These are phyloP conservation scores for Exophiala spinifera DNA, from an alignment of 2,329 filamentous ascomycete species.

Conservation along the genomic window DNA sequence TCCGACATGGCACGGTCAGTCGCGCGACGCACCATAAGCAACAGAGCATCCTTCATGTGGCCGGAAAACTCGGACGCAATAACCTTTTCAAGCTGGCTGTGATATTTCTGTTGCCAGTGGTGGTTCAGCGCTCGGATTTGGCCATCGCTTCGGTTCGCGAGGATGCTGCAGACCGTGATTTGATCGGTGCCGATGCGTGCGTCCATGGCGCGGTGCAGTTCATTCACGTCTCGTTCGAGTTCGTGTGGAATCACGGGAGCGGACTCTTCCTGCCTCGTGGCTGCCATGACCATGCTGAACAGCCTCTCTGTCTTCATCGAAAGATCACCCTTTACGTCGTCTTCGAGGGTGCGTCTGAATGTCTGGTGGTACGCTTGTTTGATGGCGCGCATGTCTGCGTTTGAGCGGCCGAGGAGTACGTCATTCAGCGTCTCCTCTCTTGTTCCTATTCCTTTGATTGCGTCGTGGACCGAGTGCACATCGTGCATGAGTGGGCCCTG, in stretches of 20 bases:
- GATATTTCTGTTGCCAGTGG: slow-evolving; percentile 71
- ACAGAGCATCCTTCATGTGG: slow-evolving; percentile 83
- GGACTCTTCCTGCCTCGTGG: slow-evolving; percentile 72
- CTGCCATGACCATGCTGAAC: slow-evolving; percentile 77
- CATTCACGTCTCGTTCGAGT: slow-evolving; percentile 71
- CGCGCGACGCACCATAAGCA: slow-evolving; percentile 74
- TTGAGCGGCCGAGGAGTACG: slow-evolving; percentile 74
- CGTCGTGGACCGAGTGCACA: slow-evolving; percentile 64
- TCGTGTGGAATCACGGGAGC: slow-evolving; percentile 69
- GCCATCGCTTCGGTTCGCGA: slow-evolving; percentile 71
- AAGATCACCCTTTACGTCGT: slow-evolving; percentile 72
- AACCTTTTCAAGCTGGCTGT: slow-evolving; percentile 66
- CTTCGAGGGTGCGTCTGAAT: slow-evolving; percentile 65
- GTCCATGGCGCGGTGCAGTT: slow-evolving; percentile 72
- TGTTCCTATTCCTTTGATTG: slow-evolving; percentile 76
- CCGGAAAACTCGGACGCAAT: slow-evolving; percentile 82
- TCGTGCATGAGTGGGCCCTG: slow-evolving; percentile 79
- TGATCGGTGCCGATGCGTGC: slow-evolving; percentile 69
- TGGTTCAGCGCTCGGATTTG: slow-evolving; percentile 80
- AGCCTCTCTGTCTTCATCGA: slow-evolving; percentile 82
- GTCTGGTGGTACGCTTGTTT: slow-evolving; percentile 70
- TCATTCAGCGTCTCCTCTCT: slow-evolving; percentile 86
- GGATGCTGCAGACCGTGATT: slow-evolving; percentile 72
- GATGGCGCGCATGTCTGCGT: slow-evolving; percentile 85
- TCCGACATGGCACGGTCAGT: slow-evolving; percentile 81